Evolutionary conservation across 2,329 filamentous ascomycete genomes (phyloP), one percentile per base, ranked within the genome.

Genomic region (Xylariales sp.): DNA sequence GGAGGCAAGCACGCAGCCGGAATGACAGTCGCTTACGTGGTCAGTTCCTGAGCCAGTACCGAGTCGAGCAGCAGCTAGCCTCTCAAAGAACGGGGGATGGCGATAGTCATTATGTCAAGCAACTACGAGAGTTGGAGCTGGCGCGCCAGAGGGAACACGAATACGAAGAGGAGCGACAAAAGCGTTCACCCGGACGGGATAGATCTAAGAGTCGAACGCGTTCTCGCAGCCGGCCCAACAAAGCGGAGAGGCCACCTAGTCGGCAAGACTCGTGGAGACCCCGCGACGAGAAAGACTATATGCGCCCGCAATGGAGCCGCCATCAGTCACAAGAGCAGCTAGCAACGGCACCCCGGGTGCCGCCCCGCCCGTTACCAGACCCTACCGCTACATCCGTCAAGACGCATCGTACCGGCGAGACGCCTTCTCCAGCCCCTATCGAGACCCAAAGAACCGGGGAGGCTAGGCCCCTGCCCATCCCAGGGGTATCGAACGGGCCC

Each of bases 1-100:
- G 91, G 55, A 84, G 85, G 73, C 84, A 87, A 66, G 84, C 87
- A 64, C 86, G 88, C 68, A 84, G 83, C 30, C 83, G 82, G 69
- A 90, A 87, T 75, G 90, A 94, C 73, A 84, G 86, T 45, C 88
- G 90, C 69, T 83, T 97, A 28, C 91, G 90, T 68, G 94, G 94
- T 2, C 94, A 97, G 76, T 94, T 91, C 74, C 85, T 97, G 58
- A 95, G 92, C 76, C 92, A 97, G 77, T 97, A 97, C 77, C 91
- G 93, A 78, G 89, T 90, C 23, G 90, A 93, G 72, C 89, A 92
- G 76, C 79, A 84, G 69, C 75, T 79, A 62, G 72, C 75, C 73
- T 77, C 80, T 66, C 76, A 76, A 75, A 80, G 76, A 23, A 79
- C 77, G 32, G 79, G 79, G 49, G 78, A 76, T 54, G 79, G 78